These are phyloP conservation scores for Chalciporus sp. DNA, from an alignment of 1,284 basidiomycete genomes.

Conservation along the genomic window DNA sequence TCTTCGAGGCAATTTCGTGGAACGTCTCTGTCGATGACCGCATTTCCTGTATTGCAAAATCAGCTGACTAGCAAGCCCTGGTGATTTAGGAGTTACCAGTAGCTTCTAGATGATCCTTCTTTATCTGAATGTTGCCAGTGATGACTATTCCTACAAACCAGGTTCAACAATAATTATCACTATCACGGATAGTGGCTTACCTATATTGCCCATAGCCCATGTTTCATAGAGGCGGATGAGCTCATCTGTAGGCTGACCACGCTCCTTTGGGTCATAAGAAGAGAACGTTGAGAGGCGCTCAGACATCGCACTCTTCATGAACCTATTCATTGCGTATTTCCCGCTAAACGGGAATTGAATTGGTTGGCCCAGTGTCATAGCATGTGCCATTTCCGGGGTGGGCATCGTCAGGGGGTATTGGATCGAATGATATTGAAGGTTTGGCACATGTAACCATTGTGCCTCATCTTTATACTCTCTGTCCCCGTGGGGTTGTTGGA, in stretches of 20 bases:
- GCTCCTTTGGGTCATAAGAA: constrained; percentile 29
- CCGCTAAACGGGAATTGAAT: constrained; percentile 34
- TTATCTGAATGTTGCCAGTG: constrained; percentile 36
- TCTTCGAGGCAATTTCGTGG: constrained; percentile 29
- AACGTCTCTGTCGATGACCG: constrained; percentile 34
- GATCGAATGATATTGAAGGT: constrained; percentile 19
- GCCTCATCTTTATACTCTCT: constrained; percentile 27
- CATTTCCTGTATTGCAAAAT: constrained; percentile 25
- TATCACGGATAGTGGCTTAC: constrained; percentile 14
- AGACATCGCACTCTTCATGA: constrained; percentile 39
- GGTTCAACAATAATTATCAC: constrained; percentile 2
- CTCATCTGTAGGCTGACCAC: constrained; percentile 36
- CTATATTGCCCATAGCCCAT: constrained; percentile 36
- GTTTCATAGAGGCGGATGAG: constrained; percentile 37
- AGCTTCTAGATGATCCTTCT: constrained; percentile 36
- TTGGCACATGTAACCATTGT: constrained; percentile 10
- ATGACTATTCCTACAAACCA: constrained; percentile 30
- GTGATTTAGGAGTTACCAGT: constrained; percentile 22
- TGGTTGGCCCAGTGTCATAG: constrained; percentile 26
- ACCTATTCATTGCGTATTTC: constrained; percentile 32
- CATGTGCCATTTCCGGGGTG: constrained; percentile 15
- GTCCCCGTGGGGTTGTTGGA: constrained; percentile 13
- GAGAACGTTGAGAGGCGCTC: constrained; percentile 38
- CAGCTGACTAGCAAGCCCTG: neutral
- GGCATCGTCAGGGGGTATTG: constrained; percentile 20